Evolutionary conservation across 2,329 filamentous ascomycete species (phyloP), one percentile per base, ranked within the genome.

Genomic region (Orbilia javanica): DNA sequence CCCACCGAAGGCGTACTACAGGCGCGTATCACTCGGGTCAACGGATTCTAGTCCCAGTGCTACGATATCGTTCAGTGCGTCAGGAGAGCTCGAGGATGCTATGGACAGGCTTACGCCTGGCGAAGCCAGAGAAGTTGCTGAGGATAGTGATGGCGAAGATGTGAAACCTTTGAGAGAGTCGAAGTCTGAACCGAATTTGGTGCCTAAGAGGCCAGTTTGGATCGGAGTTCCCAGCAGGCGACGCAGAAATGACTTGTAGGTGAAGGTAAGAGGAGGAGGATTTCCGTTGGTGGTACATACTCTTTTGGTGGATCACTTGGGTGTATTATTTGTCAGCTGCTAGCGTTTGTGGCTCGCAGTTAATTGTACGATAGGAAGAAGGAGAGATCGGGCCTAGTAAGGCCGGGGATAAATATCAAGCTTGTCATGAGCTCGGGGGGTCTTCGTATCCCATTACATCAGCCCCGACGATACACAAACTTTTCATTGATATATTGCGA

Each of bases 171-270:
- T 57, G 48, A 25, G 31, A 20, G 31, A 15, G 11, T 46, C 60
- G 13, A 15, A n/a, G 27, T 48, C 34, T 18, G 44, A 63, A 15
- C n/a, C 55, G 67, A 64, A 44, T 44, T 48, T 31, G 8, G 20
- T 22, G 22, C 67, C 34, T 52, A 73, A 73, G 50, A 27, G 42
- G 60, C 29, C 36, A 27, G 25, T 66, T 18, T 66, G 69, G 69
- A 66, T 73, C 31, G 69, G 60, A n/a, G 69, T 73, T 25, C 68
- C 68, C 15, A 73, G 60, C 20, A 57, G 69, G 29, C 42, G 50
- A 29, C 60, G 60, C 36, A 73, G 60, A 36, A 39, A 60, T 15
- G 55, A 60, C 27, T 13, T 27, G 22, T 36, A 36, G 13, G 11
- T 60, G 34, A 60, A 10, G 29, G n/a, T n/a, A n/a, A n/a, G n/a